Conservation (phyloP, 148 eudicot genomes). For the Amaranthus cruentus region DNA sequence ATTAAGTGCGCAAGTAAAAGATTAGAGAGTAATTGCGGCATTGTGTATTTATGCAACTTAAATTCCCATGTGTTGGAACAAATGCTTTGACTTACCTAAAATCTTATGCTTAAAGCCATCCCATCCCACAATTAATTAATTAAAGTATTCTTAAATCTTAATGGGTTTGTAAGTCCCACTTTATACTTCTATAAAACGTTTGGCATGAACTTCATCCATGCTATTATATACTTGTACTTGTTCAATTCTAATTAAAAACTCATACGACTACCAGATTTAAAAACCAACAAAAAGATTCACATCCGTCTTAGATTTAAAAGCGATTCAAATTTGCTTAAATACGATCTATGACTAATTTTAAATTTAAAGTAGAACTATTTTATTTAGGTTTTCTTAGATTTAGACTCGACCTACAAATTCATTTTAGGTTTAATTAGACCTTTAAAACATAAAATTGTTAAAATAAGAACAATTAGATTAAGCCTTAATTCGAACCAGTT, state of each 20-base stretch:
- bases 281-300: background rate
- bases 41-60: background rate
- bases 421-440: background rate
- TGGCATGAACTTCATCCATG: too few relatives aligned
- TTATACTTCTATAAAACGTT: too few relatives aligned
- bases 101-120: constrained; percentile 7
- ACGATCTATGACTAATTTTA: background rate
- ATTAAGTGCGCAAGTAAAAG: constrained; percentile 15
- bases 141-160: background rate
- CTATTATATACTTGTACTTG: background rate
- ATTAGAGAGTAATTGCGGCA: background rate
- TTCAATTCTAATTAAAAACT: constrained; percentile 17
- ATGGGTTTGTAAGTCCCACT: constrained; percentile 9
- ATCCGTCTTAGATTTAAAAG: background rate
- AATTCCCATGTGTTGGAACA: constrained; percentile 1
- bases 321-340: background rate
- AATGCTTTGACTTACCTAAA: background rate
- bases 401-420: background rate
- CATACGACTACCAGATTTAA: background rate
- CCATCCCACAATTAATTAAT: background rate
- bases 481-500: too few relatives aligned
- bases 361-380: too few relatives aligned
- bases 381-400: too few relatives aligned
- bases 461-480: too few relatives aligned
- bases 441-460: too few relatives aligned